Conservation (phyloP, 1,139 yeast genomes). For the Diutina mesorugosa region DNA sequence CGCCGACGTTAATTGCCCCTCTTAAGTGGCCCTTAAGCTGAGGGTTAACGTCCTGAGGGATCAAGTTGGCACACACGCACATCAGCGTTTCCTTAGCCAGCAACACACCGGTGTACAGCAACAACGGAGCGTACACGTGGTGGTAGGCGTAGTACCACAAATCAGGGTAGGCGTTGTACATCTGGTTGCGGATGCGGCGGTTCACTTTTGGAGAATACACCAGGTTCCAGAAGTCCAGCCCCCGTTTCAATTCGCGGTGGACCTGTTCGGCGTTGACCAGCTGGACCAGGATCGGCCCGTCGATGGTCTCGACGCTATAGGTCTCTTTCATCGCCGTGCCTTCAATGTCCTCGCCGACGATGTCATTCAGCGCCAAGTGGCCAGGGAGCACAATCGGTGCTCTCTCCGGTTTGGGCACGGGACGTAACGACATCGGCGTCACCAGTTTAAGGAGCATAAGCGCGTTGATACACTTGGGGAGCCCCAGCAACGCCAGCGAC, state of each 20-base stretch:
- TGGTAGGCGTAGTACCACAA: slow-evolving; percentile 62
- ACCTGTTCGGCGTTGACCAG: slow-evolving; percentile 19
- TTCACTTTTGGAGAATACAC: slow-evolving; percentile 61
- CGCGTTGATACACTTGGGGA: slow-evolving; percentile 78
- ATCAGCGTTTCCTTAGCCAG: slow-evolving; percentile 62
- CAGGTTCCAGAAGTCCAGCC: slow-evolving; percentile 58
- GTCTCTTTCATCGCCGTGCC: slow-evolving; percentile 22
- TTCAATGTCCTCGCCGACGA: slow-evolving; percentile 27
- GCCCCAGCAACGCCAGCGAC: slow-evolving; percentile 65
- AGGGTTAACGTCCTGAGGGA: slow-evolving; percentile 93
- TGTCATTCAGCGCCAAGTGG: slow-evolving; percentile 22
- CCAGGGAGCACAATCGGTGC: slow-evolving; percentile 21
- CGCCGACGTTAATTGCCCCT: slow-evolving; percentile 78
- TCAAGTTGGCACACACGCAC: slow-evolving; percentile 65
- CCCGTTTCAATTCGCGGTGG: slow-evolving; percentile 28
- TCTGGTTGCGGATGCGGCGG: slow-evolving; percentile 50
- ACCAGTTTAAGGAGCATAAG: slow-evolving; percentile 49
- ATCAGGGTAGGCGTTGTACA: slow-evolving; percentile 73
- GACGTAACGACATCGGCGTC: slow-evolving; percentile 41
- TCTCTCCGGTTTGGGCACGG: slow-evolving; percentile 18
- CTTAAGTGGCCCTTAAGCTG: slow-evolving; percentile 81
- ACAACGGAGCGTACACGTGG: slow-evolving; percentile 66
- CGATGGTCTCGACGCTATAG: slow-evolving; percentile 17
- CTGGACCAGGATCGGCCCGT: slow-evolving; percentile 25
- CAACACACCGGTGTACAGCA: slow-evolving; percentile 55